Base-by-base conservation (phyloP, 495 filamentous ascomycete genomes). In the Ascobolus immersus region DNA sequence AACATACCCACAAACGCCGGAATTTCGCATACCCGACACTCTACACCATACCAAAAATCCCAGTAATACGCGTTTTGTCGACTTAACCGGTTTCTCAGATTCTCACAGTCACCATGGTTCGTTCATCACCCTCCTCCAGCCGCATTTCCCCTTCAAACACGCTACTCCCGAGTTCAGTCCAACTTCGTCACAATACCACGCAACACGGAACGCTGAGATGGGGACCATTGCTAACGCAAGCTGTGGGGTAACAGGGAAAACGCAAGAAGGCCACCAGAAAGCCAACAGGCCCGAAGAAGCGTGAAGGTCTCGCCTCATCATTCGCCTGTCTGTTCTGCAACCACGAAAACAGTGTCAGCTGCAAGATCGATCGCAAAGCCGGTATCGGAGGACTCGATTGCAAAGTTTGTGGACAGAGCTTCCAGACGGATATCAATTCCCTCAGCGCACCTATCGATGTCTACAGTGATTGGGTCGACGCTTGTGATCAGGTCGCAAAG, bases 311-410 rank as follows among this genome's bases (percentile, higher is more conserved):
- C n/a, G 59, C 79, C 11, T 82, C 73, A 2, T 61, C 67, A 14
- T 96, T 96, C 52, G 69, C 79, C n/a, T 96, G 86, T 49, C 68
- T 93, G 20, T 96, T 96, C 55, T 96, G 86, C 60, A 94, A 92
- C 52, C 80, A 94, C 54, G 89, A 94, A 47, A 79, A 77, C 28
- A 73, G 81, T 0, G 77, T 96, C 21, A 60, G 69, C 2, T 75
- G 90, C 43, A 79, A 81, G 48, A 56, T 96, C 24, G 79, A 94
- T 41, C 91, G 86, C 61, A 94, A 93, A 50, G 57, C 67, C 4
- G 79, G 77, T 19, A 58, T 91, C 17, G 86, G 81, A 4, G 59
- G 69, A 26, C 65, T 96, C 4, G 66, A 71, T 14, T 96, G 86
- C 59, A 92, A 86, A 46, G 64, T 84, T 20, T 96, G 86, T 53